Evolutionary conservation across 805 yeast genomes (phyloP), one percentile per base, ranked within the genome.

Genomic region (Monosporozyma aerobia): DNA sequence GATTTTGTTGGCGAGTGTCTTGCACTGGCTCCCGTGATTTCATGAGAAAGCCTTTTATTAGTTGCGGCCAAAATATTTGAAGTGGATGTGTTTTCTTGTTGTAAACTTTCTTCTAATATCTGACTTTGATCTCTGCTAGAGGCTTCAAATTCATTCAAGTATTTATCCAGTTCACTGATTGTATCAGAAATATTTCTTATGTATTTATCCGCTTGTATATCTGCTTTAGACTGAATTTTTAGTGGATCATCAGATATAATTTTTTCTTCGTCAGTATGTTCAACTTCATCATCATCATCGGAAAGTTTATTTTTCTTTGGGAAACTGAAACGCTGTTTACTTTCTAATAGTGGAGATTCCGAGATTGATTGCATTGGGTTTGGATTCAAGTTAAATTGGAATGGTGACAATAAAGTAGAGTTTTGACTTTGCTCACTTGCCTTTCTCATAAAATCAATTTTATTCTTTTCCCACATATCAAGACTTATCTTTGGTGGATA

Each of bases 1-100:
- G 71, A 67, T 57, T 67, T 67, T 1, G 69, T 65, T 30, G 71
- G 71, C 1, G 71, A 67, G 53, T 67, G 69, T 37, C 59, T 56
- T 16, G 60, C 54, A 16, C 51, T 56, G 5, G 57, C 48, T 47
- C 59, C 54, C 2, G 54, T 46, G 32, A 58, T 30, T 6, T 58
- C 64, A 39, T 48, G 57, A 2, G 62, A 54, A 6, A 53, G 37
- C 3, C 52, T 47, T 25, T 55, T 58, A 5, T 22, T 23, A 14
- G 32, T 8, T 16, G 56, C 27, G 7, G 59, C 16, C 9, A 44
- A 14, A 8, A 53, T 47, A 3, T 61, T 53, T 4, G 63, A 51
- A 5, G 64, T 53, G 14, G 45, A 43, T 13, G 30, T 43, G 22
- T 53, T 39, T 22, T 60, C 59, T 40, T 65, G 65, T 45, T 54